Evolutionary conservation across 805 yeast genomes (phyloP).

Genomic region (Jamesozyma rosinii): DNA sequence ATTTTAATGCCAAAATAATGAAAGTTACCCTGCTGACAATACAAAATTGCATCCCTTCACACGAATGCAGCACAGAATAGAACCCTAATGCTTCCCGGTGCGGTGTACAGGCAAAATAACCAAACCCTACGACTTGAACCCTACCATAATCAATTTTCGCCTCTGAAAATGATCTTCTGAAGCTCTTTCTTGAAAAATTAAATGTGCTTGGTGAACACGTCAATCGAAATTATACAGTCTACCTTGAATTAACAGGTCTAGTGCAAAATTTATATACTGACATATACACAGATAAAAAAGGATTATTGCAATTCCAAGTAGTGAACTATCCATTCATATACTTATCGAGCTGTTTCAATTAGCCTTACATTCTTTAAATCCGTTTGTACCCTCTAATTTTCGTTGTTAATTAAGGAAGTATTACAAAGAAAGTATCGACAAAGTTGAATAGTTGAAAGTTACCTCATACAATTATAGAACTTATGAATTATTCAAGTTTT

Average conservation of each 20-base stretch:
- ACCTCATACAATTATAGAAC: not conserved
- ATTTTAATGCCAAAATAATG: too few species aligned
- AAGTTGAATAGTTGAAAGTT: not conserved
- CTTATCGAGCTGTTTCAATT: not conserved
- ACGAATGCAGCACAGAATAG: too few species aligned
- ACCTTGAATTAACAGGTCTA: not conserved
- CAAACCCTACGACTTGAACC: too few species aligned
- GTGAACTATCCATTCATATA: not conserved
- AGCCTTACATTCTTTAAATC: not conserved
- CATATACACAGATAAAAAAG: not conserved
- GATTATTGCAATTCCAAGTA: not conserved
- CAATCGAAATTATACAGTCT: not conserved
- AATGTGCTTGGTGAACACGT: constrained; percentile 2
- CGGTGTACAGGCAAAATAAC: too few species aligned
- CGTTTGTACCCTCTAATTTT: not conserved
- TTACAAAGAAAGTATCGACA: not conserved
- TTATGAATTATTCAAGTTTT: constrained; percentile 1
- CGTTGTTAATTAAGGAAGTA: not conserved
- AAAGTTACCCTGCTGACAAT: too few species aligned
- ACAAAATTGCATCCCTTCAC: too few species aligned
- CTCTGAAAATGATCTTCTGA: not conserved
- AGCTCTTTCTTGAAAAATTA: not conserved
- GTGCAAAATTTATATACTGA: not conserved
- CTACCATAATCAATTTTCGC: not conserved
- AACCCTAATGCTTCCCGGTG: too few species aligned